These are phyloP conservation scores for Cryptosporidium viatorum DNA, from an alignment of 169 alveolate genomes.

Conservation along the genomic window DNA sequence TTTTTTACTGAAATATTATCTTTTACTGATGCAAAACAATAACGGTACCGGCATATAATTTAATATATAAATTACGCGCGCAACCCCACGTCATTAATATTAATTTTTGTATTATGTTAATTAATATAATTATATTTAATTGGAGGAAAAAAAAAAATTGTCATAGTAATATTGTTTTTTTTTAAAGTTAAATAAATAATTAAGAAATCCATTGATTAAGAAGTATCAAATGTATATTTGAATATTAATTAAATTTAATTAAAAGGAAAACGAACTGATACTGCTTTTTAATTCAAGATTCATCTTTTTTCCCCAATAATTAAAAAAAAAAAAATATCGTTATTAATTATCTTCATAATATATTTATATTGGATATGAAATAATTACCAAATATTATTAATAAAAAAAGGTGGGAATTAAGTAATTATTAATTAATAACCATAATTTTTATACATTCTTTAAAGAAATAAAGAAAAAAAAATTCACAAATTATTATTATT, in stretches of 20 bases:
- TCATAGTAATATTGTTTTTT: too few species aligned
- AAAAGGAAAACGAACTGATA: too few species aligned
- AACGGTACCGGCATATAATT: slow-evolving; percentile 1
- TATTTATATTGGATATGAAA: background rate
- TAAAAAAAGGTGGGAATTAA: background rate
- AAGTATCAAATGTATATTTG: background rate
- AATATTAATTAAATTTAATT: too few species aligned
- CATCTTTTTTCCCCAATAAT: background rate
- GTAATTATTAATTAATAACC: background rate
- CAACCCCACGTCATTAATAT: slow-evolving; percentile 19
- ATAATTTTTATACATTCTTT: too few species aligned
- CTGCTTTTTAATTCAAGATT: background rate
- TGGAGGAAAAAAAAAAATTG: background rate
- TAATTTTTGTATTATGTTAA: background rate
- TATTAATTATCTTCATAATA: too few species aligned
- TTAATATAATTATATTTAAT: background rate
- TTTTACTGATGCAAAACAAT: background rate
- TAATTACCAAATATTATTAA: too few species aligned
- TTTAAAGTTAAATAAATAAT: background rate
- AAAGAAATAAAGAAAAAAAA: background rate
- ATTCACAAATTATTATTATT: background rate
- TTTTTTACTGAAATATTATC: background rate
- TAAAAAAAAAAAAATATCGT: too few species aligned
- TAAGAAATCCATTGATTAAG: background rate
- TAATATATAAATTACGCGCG: background rate